phyloP scores from a whole-genome alignment of 1,139 yeast genomes.

The Sugiyamaella paludigena region DNA sequence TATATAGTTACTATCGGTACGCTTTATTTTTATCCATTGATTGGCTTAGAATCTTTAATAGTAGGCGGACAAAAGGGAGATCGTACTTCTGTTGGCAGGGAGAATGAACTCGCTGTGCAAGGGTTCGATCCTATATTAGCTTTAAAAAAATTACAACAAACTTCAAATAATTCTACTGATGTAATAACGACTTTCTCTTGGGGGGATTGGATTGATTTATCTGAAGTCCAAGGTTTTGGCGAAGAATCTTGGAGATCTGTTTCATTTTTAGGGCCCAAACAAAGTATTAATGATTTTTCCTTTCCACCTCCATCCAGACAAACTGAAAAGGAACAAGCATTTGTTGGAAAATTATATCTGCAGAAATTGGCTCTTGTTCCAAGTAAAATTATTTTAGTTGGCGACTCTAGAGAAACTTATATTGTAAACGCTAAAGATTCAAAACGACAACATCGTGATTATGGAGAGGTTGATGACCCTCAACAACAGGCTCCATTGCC shows the following conservation, averaged over 20 bases:
- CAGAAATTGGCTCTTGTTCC: slow-evolving; percentile 29
- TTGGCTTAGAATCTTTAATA: slow-evolving; percentile 6
- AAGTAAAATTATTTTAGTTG: slow-evolving; percentile 28
- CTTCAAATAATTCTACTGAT: slow-evolving; percentile 2
- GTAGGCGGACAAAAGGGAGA: not conserved
- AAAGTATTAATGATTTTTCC: slow-evolving; percentile 16
- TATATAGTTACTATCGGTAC: slow-evolving; percentile 25
- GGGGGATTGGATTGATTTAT: slow-evolving; percentile 34
- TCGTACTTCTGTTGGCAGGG: too few species aligned
- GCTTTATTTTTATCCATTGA: slow-evolving; percentile 17
- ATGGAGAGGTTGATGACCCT: slow-evolving; percentile 1
- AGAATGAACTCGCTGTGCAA: not conserved
- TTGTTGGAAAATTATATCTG: slow-evolving; percentile 33
- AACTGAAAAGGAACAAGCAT: slow-evolving; percentile 29
- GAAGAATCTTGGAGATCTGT: slow-evolving; percentile 9
- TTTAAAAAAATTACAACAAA: not conserved
- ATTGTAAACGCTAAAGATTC: slow-evolving; percentile 12
- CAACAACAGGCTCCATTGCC: too few species aligned
- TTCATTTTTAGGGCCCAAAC: slow-evolving; percentile 11
- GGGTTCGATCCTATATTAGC: slow-evolving; percentile 7
- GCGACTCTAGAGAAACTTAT: slow-evolving; percentile 17
- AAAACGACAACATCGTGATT: slow-evolving; percentile 9
- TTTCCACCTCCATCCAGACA: slow-evolving; percentile 21
- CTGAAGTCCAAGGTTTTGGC: slow-evolving; percentile 22
- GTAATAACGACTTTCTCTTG: slow-evolving; percentile 23